phyloP scores from a whole-genome alignment of 2,329 filamentous ascomycete genomes.

The Lecanicillium sp. region DNA sequence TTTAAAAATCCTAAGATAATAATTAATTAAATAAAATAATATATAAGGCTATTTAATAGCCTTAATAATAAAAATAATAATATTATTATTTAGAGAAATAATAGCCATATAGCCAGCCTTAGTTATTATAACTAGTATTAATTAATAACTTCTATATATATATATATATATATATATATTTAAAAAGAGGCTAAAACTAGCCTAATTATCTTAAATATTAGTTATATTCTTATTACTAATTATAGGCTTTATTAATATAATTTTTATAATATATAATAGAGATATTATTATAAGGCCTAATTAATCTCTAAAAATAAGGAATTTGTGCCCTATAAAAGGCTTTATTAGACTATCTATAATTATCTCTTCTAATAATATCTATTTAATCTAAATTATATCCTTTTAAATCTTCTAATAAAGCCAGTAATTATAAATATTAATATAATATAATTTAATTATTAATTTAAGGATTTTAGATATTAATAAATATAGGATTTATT shows the following conservation, averaged over 20 bases:
- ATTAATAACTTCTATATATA: background rate
- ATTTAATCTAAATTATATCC: too few relatives aligned
- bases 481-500: background rate
- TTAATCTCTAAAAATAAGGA: background rate
- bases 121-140: background rate
- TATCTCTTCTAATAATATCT: too few relatives aligned
- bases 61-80: background rate
- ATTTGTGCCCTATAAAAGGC: background rate
- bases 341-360: too few relatives aligned
- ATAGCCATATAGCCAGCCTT: too few relatives aligned
- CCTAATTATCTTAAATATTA: too few relatives aligned
- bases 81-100: too few relatives aligned
- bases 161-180: background rate
- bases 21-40: background rate
- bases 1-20: too few relatives aligned
- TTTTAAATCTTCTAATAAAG: too few relatives aligned
- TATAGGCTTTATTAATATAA: slow-evolving; percentile 3
- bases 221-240: slow-evolving; percentile 1
- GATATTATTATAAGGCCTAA: background rate
- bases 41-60: background rate
- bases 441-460: background rate
- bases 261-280: slow-evolving; percentile 1
- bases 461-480: slow-evolving; percentile 1
- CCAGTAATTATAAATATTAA: background rate
- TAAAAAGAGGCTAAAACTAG: too few relatives aligned